phyloP scores from a whole-genome alignment of 1,139 yeast species.

The Geotrichum klebahnii region DNA sequence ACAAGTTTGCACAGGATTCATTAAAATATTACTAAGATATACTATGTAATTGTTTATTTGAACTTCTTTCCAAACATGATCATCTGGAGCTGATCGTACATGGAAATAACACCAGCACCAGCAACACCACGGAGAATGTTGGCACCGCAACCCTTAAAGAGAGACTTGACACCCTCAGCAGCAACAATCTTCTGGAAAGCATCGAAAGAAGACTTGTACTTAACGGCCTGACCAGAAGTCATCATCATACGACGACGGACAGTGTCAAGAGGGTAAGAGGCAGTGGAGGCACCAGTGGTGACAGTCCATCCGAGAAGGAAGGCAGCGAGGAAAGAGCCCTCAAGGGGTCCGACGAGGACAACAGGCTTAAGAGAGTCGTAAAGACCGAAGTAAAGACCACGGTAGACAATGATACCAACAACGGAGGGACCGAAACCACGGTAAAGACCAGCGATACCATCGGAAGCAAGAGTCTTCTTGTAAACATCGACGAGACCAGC shows the following conservation, averaged over 20 bases:
- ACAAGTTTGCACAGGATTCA: too few species aligned
- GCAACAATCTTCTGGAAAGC: constrained; percentile 68
- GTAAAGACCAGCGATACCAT: constrained; percentile 77
- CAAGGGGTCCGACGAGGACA: constrained; percentile 65
- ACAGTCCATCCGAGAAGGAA: constrained; percentile 77
- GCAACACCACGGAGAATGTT: constrained; percentile 86
- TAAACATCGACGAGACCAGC: constrained; percentile 73
- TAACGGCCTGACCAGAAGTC: constrained; percentile 78
- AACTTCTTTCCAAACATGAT: constrained; percentile 71
- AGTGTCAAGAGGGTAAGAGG: constrained; percentile 77
- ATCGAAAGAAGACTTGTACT: constrained; percentile 70
- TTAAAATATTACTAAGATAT: too few species aligned
- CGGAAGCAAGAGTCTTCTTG: constrained; percentile 70
- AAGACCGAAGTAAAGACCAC: constrained; percentile 80
- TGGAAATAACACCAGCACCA: constrained; percentile 80
- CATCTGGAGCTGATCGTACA: constrained; percentile 74
- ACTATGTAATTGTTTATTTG: constrained; percentile 44
- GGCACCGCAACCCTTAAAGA: constrained; percentile 85
- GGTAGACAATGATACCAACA: constrained; percentile 74
- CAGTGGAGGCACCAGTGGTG: constrained; percentile 74
- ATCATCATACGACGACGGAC: constrained; percentile 87
- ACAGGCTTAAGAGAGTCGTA: constrained; percentile 78
- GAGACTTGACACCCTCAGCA: constrained; percentile 64
- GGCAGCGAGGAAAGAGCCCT: constrained; percentile 68
- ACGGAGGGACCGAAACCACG: constrained; percentile 84